A percentile compares a stretch with the other conserved stretches of the same genome.
phyloP scores from a whole-genome alignment of 73 alveolate genomes.

The Paramecium primaurelia region DNA sequence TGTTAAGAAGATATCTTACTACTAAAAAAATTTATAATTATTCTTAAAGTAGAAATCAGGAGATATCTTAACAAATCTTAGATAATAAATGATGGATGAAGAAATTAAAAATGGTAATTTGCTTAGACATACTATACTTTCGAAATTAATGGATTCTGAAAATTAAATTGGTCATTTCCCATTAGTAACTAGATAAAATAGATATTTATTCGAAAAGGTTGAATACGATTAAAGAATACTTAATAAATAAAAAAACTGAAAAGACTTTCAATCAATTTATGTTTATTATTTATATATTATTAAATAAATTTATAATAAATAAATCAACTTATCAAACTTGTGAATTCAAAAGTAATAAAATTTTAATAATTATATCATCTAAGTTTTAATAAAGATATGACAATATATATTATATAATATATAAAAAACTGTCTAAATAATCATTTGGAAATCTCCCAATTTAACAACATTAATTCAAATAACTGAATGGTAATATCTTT shows the following conservation, averaged over 20 bases:
- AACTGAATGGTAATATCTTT: not conserved
- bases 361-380: no score
- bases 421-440: no score
- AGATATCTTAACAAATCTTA: not conserved
- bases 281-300: not conserved
- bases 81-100: not conserved
- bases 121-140: not conserved
- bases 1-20: not conserved
- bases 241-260: not conserved
- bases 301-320: not conserved
- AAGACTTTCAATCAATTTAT: not conserved
- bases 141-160: slow-evolving; percentile 5
- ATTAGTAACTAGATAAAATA: not conserved
- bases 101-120: not conserved
- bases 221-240: not conserved
- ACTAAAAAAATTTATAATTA: not conserved
- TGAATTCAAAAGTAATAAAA: not conserved
- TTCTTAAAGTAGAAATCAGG: not conserved
- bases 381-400: no score
- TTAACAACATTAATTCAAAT: not conserved
- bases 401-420: no score
- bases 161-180: not conserved
- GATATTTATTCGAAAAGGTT: not conserved
- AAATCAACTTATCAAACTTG: not conserved
- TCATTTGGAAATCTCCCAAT: not conserved